Percentiles rank a stretch among this genome's conserved stretches.
Conservation (phyloP, 73 alveolate species). For the Paramecium bursaria region DNA sequence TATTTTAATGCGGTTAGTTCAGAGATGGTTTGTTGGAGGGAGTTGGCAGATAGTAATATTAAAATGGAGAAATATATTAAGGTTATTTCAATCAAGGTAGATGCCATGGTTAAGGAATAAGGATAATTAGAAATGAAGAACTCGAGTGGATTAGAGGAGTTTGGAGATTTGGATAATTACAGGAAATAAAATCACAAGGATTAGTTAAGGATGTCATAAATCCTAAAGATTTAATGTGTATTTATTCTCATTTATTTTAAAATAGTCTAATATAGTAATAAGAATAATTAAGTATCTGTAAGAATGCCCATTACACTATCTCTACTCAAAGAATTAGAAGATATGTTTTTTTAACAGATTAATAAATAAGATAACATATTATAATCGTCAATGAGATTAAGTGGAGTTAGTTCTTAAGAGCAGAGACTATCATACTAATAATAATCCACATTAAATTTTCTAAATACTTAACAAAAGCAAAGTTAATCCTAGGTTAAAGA, state of each 20-base stretch:
- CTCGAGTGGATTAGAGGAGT: constrained; percentile 31
- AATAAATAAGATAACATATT: neutral
- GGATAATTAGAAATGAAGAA: constrained; percentile 24
- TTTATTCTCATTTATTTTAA: neutral
- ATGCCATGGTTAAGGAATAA: constrained; percentile 46
- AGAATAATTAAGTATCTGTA: neutral
- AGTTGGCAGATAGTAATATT: neutral
- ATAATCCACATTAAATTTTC: neutral
- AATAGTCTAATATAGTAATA: constrained; percentile 38
- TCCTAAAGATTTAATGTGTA: constrained; percentile 50
- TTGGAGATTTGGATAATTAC: constrained; percentile 57
- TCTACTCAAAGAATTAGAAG: constrained; percentile 38
- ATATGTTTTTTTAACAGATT: neutral
- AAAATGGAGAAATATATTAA: constrained; percentile 25
- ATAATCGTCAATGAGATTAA: neutral
- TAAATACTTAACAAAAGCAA: neutral
- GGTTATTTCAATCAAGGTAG: constrained; percentile 31
- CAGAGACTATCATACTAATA: neutral
- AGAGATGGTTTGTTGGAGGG: constrained; percentile 22
- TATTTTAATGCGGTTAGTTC: constrained; percentile 29
- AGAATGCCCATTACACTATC: constrained; percentile 5
- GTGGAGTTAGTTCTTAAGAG: neutral
- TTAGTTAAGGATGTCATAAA: neutral
- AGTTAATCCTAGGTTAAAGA: neutral
- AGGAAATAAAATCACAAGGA: constrained; percentile 19